Base-by-base conservation (phyloP, 345 rosid genomes). In the Anastatica hierochuntica region DNA sequence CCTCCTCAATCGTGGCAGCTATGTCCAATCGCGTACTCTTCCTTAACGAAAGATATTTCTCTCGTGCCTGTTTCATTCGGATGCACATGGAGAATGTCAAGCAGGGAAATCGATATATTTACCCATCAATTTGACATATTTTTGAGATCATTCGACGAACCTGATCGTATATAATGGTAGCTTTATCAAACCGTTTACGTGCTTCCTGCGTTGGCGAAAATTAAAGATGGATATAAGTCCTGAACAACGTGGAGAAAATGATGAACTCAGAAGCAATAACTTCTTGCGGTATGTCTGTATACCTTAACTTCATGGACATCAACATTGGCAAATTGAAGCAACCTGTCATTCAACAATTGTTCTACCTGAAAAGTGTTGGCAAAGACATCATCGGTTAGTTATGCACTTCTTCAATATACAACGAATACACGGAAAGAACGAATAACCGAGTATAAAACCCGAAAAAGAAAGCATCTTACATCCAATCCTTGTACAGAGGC, bases 101-200 rank as follows among this genome's bases (percentile, higher is more conserved):
- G 15, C 46, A 3, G n/a, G 14, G 17, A 38, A 38, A 36, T 23
- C n/a, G n/a, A 53, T 2, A 23, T 20, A 15, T 31, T 24, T 23
- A 37, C 49, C n/a, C 42, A 49, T 30, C 12, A 52, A 16, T 5
- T 20, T 20, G 40, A 17, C 24, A 55, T n/a, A 19, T 38, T 19
- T 48, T 10, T 40, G 31, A 41, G 48, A 35, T 47, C 50, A 43
- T 30, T 49, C 29, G 34, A 65, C 47, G 12, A 8, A 67, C 94
- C 88, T 84, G 94, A 63, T 84, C 88, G 58, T 81, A 81, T 49
- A 60, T 35, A 58, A 77, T 51, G 55, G 88, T 62, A 54, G 88
- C 88, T 66, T 84, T 81, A 67, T 84, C 94, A 71, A 84, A 84
- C 62, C 79, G 75, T 64, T 84, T 81, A 13, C 94, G 77, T 11